phyloP scores from a whole-genome alignment of 352 stramenopile genomes.

The Phytophthora constricta region DNA sequence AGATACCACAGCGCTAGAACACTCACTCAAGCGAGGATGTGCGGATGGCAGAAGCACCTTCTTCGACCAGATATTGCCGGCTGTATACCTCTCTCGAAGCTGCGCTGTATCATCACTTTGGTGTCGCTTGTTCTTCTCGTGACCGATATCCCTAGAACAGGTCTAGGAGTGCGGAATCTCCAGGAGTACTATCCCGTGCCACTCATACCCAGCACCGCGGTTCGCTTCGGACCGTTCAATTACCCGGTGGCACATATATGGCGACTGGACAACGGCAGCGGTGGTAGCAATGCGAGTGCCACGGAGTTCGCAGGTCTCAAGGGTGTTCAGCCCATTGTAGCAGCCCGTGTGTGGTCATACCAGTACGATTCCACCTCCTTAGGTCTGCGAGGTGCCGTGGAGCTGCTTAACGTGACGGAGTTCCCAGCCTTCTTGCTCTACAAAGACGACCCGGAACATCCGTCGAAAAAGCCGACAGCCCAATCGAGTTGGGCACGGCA shows the following conservation, averaged over 20 bases:
- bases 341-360: slow-evolving; percentile 39
- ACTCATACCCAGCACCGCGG: slow-evolving; percentile 33
- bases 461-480: slow-evolving; percentile 9
- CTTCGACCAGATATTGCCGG: slow-evolving; percentile 33
- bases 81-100: slow-evolving; percentile 35
- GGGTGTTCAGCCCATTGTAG: slow-evolving; percentile 15
- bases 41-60: slow-evolving; percentile 19
- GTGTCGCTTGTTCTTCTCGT: slow-evolving; percentile 45
- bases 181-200: slow-evolving; percentile 29
- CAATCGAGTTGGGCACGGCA: slow-evolving; percentile 23
- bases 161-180: slow-evolving; percentile 38
- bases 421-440: slow-evolving; percentile 43
- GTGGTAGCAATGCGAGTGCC: neutral
- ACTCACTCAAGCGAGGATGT: neutral
- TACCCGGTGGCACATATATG: slow-evolving; percentile 49
- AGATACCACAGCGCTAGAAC: neutral
- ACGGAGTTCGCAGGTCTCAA: slow-evolving; percentile 26
- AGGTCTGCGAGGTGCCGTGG: slow-evolving; percentile 27
- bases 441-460: slow-evolving; percentile 2
- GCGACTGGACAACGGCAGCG: slow-evolving; percentile 5
- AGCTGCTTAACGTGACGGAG: slow-evolving; percentile 34
- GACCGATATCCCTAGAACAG: slow-evolving; percentile 61
- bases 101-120: slow-evolving; percentile 43
- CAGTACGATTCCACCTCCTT: slow-evolving; percentile 48
- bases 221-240: slow-evolving; percentile 55